Evolutionary conservation across 805 yeast species (phyloP), one percentile per base, ranked within the genome.

Genomic region (Metschnikowia lunata): DNA sequence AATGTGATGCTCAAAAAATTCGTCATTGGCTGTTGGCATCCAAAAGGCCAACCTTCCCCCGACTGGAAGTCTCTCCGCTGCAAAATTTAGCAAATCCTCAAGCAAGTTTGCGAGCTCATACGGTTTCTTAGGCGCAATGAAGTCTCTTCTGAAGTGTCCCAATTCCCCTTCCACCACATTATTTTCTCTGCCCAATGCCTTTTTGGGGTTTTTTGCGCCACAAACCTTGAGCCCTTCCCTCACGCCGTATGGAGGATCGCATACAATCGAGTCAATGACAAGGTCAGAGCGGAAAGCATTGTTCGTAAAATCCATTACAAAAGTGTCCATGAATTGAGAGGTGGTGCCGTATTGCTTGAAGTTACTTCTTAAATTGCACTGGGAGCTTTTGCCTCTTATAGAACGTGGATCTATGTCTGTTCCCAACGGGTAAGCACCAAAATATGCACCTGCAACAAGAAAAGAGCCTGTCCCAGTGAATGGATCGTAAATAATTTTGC

Each of bases 211-310:
- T 50, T 76, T 80, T 5, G 95, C 85, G 5, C 99, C 99, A 43
- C 95, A 79, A 0, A 89, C 96, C 61, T 88, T 89, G 42, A 93
- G 76, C 4, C 98, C 96, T 63, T 93, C 99, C 54, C 99, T 74
- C 2, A 93, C 95, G 10, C 99, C 99, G 62, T 93, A 93, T 0
- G 99, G 99, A 2, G 99, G 99, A 64, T 93, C 99, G 60, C 97
- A 89, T 1, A 91, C 78, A 6, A 93, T 91, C 1, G 86, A 74
- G 60, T 93, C 97, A 11, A 93, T 73, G 26, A 53, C 59, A 23
- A 93, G 64, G 50, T 76, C 73, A 0, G 61, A 46, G 51, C 97
- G 72, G 42, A 93, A 70, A 3, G 96, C 84, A 61, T 85, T 85
- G 61, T 93, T 89, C 2, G 98, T 93, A 63, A 93, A 93, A 66